A percentile compares a stretch with the other conserved stretches of the same genome.
phyloP scores from a whole-genome alignment of 805 yeast species.

The Saccharomycopsis vini region DNA sequence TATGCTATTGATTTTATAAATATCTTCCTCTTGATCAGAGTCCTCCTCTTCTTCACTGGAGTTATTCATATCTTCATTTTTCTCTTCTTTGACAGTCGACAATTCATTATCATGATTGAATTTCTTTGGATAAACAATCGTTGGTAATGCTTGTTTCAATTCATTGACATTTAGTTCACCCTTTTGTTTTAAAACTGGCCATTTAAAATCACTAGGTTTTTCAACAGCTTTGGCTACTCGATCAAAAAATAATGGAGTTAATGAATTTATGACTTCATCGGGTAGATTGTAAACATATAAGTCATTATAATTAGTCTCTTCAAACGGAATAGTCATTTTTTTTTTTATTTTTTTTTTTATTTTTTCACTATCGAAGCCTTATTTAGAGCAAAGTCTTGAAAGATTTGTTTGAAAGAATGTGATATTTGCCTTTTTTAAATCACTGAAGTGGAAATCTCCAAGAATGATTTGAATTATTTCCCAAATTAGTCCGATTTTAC shows the following conservation, averaged over 20 bases:
- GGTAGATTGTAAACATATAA: slow-evolving; percentile 43
- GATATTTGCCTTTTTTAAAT: too few relatives aligned
- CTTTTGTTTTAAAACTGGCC: background rate
- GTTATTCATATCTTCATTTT: slow-evolving; percentile 20
- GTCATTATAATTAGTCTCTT: slow-evolving; percentile 23
- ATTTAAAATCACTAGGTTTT: slow-evolving; percentile 9
- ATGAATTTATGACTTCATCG: slow-evolving; percentile 32
- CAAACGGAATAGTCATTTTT: background rate
- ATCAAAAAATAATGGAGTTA: slow-evolving; percentile 50
- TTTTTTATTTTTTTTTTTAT: too few relatives aligned
- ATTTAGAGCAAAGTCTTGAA: too few relatives aligned
- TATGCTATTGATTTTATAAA: background rate
- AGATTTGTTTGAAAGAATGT: too few relatives aligned
- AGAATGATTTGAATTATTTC: too few relatives aligned
- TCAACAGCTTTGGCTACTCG: slow-evolving; percentile 32
- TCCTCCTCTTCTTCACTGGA: slow-evolving; percentile 5
- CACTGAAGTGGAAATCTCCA: too few relatives aligned
- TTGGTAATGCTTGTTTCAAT: background rate
- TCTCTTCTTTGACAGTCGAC: background rate
- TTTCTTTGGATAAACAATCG: background rate
- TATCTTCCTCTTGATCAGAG: background rate
- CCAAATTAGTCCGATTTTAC: too few relatives aligned
- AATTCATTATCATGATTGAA: background rate
- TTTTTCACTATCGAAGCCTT: too few relatives aligned
- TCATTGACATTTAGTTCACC: background rate